These are phyloP conservation scores for Pseudogymnoascus sp. DNA, from an alignment of 2,329 filamentous ascomycete species.

Conservation along the genomic window DNA sequence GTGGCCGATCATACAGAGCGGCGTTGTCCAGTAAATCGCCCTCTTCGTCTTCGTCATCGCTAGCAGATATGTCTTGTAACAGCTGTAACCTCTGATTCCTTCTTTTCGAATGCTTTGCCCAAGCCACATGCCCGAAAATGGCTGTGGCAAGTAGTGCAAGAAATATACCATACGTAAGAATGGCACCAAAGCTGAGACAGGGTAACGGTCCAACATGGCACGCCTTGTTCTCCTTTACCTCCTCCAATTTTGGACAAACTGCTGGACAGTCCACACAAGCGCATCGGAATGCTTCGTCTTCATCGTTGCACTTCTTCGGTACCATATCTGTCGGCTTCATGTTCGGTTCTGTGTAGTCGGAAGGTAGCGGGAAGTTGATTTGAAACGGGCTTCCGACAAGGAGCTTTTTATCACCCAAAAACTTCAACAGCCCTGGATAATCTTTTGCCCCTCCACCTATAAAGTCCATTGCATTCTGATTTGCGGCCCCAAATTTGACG, in stretches of 20 bases:
- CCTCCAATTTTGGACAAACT: conserved; percentile 75
- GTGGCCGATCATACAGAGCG: conserved; percentile 70
- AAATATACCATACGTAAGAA: conserved; percentile 74
- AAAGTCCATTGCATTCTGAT: conserved; percentile 87
- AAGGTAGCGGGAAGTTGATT: conserved; percentile 75
- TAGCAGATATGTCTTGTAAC: conserved; percentile 73
- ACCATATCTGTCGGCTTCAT: conserved; percentile 66
- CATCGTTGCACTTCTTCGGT: conserved; percentile 82
- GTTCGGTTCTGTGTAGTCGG: conserved; percentile 50
- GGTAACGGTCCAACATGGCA: conserved; percentile 85
- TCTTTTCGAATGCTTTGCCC: conserved; percentile 62
- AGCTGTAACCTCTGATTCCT: conserved; percentile 78
- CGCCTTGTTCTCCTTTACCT: conserved; percentile 57
- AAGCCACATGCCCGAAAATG: conserved; percentile 67
- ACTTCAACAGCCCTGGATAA: conserved; percentile 78
- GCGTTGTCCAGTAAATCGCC: conserved; percentile 71
- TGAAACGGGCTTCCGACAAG: conserved; percentile 88
- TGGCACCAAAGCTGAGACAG: conserved; percentile 86
- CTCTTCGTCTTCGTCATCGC: conserved; percentile 83
- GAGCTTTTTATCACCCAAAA: conserved; percentile 83
- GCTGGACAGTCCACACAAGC: conserved; percentile 88
- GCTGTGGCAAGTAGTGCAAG: conserved; percentile 58
- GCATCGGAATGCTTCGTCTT: conserved; percentile 77
- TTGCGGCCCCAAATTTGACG: conserved; percentile 94
- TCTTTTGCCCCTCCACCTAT: conserved; percentile 94